phyloP scores from a whole-genome alignment of 768 basidiomycete species.

The Collybiopsis confluens region DNA sequence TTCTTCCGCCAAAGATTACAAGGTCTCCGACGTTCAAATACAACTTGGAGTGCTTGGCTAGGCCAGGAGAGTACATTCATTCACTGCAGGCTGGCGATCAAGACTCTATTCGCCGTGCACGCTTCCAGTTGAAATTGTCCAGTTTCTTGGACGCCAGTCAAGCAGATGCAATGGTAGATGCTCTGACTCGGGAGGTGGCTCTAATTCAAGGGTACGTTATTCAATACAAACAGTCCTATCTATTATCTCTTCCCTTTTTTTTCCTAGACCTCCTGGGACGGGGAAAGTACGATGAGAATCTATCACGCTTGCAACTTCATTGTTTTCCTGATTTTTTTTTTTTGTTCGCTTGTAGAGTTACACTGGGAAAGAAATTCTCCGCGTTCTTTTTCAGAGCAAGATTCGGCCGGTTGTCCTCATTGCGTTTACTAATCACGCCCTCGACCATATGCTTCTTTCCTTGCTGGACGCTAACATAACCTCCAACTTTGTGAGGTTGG shows the following conservation, averaged over 20 bases:
- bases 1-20: constrained; percentile 55
- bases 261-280: constrained; percentile 65
- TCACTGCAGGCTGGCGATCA: constrained; percentile 37
- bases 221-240: background rate
- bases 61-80: constrained; percentile 29
- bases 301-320: no score
- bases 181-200: constrained; percentile 53
- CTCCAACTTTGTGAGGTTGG: constrained; percentile 59
- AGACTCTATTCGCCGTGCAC: constrained; percentile 42
- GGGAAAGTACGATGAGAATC: constrained; percentile 65
- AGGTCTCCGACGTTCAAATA: constrained; percentile 50
- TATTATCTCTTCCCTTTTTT: constrained; percentile 3
- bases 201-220: constrained; percentile 66
- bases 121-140: constrained; percentile 34
- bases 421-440: constrained; percentile 75
- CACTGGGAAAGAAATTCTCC: constrained; percentile 65
- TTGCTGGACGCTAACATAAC: constrained; percentile 67
- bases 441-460: constrained; percentile 66
- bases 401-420: constrained; percentile 51
- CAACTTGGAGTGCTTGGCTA: constrained; percentile 51
- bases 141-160: constrained; percentile 70
- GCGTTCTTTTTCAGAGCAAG: constrained; percentile 51
- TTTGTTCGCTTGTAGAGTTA: constrained; percentile 44
- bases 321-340: no score
- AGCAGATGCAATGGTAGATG: constrained; percentile 61